Evolutionary conservation across 352 stramenopile species (phyloP).

Genomic region (Pythium guiyangense): DNA sequence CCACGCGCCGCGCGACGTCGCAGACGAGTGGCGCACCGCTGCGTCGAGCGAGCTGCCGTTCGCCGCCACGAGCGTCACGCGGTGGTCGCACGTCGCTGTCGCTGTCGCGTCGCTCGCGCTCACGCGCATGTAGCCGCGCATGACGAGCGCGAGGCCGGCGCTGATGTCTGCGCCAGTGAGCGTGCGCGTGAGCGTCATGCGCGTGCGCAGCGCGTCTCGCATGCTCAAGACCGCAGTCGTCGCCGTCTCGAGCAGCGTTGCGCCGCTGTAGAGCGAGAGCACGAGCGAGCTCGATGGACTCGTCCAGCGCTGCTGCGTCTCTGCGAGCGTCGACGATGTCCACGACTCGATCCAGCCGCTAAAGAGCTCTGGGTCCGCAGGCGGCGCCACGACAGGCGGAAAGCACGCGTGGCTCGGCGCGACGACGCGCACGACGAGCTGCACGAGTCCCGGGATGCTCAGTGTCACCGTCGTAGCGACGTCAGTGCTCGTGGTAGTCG

Average conservation of each 20-base stretch:
- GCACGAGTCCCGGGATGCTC: constrained; percentile 21
- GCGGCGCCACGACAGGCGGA: constrained; percentile 5
- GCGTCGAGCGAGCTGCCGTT: constrained; percentile 17
- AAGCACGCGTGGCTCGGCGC: constrained; percentile 36
- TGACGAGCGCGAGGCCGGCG: constrained; percentile 29
- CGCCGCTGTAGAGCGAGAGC: constrained; percentile 18
- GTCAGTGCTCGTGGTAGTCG: too few species aligned
- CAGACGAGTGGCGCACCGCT: not conserved
- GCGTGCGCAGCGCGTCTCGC: constrained; percentile 11
- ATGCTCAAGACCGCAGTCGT: constrained; percentile 36
- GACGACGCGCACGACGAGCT: constrained; percentile 20
- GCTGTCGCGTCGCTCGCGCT: not conserved
- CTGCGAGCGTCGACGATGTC: constrained; percentile 26
- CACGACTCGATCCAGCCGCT: constrained; percentile 52
- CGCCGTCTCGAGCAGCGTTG: constrained; percentile 29
- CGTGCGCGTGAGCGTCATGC: constrained; percentile 18
- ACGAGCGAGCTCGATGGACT: constrained; percentile 12
- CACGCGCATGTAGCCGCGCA: constrained; percentile 36
- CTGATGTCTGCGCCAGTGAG: constrained; percentile 36
- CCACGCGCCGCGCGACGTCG: constrained; percentile 19
- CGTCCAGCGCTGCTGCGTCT: constrained; percentile 28
- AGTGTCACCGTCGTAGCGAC: constrained; percentile 12
- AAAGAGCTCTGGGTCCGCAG: constrained; percentile 24
- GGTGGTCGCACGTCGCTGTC: constrained; percentile 26
- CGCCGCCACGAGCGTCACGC: constrained; percentile 19